A percentile compares a stretch with the other conserved stretches of the same genome.
Evolutionary conservation across 176 grass and related monocot genomes (phyloP).

Genomic region (Eremochloa ophiuroides): DNA sequence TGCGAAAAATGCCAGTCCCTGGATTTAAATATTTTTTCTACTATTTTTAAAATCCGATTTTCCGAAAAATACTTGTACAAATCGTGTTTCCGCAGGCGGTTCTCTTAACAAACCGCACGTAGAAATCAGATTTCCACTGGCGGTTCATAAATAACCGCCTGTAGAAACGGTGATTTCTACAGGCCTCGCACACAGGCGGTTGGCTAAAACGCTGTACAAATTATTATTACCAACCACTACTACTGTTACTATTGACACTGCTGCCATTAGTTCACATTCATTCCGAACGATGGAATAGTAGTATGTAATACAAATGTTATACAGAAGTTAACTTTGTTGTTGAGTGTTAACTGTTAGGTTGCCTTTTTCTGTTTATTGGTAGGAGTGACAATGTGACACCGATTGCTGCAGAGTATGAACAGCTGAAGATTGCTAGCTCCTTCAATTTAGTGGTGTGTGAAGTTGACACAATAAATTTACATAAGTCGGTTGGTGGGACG

Average conservation of each 20-base stretch:
- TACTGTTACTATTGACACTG: neutral
- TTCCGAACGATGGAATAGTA: neutral
- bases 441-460: slow-evolving; percentile 16
- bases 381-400: neutral
- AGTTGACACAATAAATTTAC: slow-evolving; percentile 4
- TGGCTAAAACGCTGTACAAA: no score
- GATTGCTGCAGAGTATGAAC: neutral
- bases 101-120: no score
- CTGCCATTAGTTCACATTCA: neutral
- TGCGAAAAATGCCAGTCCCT: no score
- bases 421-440: neutral
- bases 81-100: no score
- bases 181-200: no score
- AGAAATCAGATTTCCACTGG: no score
- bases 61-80: no score
- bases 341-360: neutral
- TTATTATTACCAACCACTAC: no score
- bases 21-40: no score
- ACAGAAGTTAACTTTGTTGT: neutral
- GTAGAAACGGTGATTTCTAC: no score
- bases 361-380: neutral
- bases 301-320: neutral
- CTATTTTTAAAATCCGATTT: no score
- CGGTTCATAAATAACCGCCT: no score
- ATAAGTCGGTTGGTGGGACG: neutral